Evolutionary conservation across 129 eudicot species (phyloP), one percentile per base, ranked within the genome.

Genomic region (Heracleum sosnowskyi): DNA sequence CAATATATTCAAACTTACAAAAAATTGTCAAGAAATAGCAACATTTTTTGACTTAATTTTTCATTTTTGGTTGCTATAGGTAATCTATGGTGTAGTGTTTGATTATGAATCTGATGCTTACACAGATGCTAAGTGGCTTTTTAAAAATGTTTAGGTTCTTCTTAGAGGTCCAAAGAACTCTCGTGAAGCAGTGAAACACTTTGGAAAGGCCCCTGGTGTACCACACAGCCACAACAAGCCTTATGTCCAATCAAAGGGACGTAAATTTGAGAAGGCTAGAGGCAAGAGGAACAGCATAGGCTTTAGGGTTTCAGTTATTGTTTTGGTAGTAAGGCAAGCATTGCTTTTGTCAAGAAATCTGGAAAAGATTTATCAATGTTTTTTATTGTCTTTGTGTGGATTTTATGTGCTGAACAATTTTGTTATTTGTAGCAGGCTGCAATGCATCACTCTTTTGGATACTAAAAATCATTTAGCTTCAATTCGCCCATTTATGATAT

Each of bases 261-360:
- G 64, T 26, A 55, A 55, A 55, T 55, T 55, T 55, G 64, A 55
- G 9, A 55, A 55, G 64, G 64, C 64, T 24, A 55, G 64, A 55
- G 64, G 64, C 64, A 55, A 55, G 24, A 55, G 64, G 64, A 55
- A 55, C 64, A 55, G 64, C 64, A 55, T 29, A 55, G 64, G 64
- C 26, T 55, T 55, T 55, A 55, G 64, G 31, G 64, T 55, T 55
- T 55, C 1, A 55, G 29, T 53, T 6, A 24, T 20, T 12, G 63
- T 55, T 55, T 24, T 55, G 64, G 64, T 22, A 24, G 29, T 7
- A 24, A 55, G 64, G 64, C 64, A 24, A 55, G 8, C 29, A 24
- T 55, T 11, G 12, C 29, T 24, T 55, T 1, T 2, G 1, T 55
- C 31, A 55, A 22, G 29, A 55, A 8, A 55, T 55, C 31, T 8